A percentile compares a stretch with the other conserved stretches of the same genome.
Conservation (phyloP, 805 yeast species). For the Candida ipomoeae region DNA sequence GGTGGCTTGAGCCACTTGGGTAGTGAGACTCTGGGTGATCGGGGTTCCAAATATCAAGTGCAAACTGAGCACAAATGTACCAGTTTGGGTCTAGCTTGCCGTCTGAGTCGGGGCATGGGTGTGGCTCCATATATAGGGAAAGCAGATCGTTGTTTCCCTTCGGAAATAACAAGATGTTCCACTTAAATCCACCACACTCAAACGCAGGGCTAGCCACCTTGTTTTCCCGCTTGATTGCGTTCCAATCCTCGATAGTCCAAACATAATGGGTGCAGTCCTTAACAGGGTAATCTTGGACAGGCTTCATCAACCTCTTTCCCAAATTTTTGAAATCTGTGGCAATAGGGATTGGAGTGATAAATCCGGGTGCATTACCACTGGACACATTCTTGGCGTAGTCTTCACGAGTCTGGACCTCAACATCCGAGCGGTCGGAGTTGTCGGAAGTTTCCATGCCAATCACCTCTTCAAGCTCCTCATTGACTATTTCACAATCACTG, state of each 20-base stretch:
- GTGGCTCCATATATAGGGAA: slow-evolving; percentile 80
- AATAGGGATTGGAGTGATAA: slow-evolving; percentile 13
- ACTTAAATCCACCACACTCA: slow-evolving; percentile 57
- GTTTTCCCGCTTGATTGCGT: slow-evolving; percentile 31
- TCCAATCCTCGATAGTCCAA: slow-evolving; percentile 53
- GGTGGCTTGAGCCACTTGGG: slow-evolving; percentile 64
- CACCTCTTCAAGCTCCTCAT: slow-evolving; percentile 10
- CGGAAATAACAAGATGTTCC: slow-evolving; percentile 75
- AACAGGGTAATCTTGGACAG: slow-evolving; percentile 37
- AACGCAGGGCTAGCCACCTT: slow-evolving; percentile 47
- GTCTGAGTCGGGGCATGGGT: slow-evolving; percentile 35
- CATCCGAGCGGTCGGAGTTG: slow-evolving; percentile 14
- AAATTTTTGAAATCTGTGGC: slow-evolving; percentile 30
- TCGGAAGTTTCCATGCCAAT: slow-evolving; percentile 18
- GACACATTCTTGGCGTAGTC: background rate
- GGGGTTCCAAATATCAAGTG: slow-evolving; percentile 81
- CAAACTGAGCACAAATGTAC: slow-evolving; percentile 91
- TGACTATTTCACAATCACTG: slow-evolving; percentile 6
- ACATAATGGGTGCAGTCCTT: slow-evolving; percentile 34
- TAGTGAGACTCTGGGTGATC: slow-evolving; percentile 57
- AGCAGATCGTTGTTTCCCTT: slow-evolving; percentile 58
- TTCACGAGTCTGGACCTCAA: slow-evolving; percentile 1
- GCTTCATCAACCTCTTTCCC: slow-evolving; percentile 33
- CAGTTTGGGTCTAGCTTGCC: slow-evolving; percentile 44
- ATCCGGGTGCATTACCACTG: background rate